Evolutionary conservation across 2,329 filamentous ascomycete genomes (phyloP).

Genomic region (Pseudogymnoascus sp.): DNA sequence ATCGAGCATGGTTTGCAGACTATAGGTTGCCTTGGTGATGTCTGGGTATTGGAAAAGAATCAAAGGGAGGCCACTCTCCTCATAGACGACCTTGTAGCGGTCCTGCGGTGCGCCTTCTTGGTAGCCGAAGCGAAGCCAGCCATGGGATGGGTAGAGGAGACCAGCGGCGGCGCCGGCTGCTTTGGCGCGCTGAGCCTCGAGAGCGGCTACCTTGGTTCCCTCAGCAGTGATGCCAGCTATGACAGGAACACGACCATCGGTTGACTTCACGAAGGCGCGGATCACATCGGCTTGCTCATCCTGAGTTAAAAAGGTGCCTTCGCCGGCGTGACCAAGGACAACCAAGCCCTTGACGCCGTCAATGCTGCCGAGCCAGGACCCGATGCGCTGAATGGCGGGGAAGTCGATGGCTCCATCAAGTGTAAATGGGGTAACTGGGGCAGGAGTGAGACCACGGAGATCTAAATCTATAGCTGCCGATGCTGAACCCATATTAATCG

Average conservation of each 20-base stretch:
- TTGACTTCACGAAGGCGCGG: constrained; percentile 43
- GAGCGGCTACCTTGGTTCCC: constrained; percentile 43
- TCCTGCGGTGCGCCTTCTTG: constrained; percentile 44
- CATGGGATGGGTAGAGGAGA: constrained; percentile 44
- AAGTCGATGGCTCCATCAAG: constrained; percentile 40
- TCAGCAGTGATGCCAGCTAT: constrained; percentile 46
- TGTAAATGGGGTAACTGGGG: constrained; percentile 44
- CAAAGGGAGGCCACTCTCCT: constrained; percentile 39
- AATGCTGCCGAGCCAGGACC: constrained; percentile 44
- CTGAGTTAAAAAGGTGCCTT: constrained; percentile 44
- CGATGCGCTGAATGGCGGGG: constrained; percentile 43
- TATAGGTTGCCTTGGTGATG: constrained; percentile 44
- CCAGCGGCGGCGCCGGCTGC: constrained; percentile 43
- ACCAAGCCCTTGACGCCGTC: constrained; percentile 43
- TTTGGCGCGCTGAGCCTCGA: constrained; percentile 42
- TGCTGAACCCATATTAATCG: constrained; percentile 21
- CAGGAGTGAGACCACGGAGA: constrained; percentile 41
- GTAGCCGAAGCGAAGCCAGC: constrained; percentile 48
- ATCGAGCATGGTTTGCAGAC: constrained; percentile 42
- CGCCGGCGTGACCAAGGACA: constrained; percentile 45
- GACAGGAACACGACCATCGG: constrained; percentile 41
- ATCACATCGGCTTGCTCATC: constrained; percentile 42
- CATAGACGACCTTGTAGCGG: constrained; percentile 41
- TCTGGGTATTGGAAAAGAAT: constrained; percentile 48
- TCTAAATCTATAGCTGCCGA: constrained; percentile 29